Conservation (phyloP, 1,139 yeast genomes). For the Hansenula anomala region DNA sequence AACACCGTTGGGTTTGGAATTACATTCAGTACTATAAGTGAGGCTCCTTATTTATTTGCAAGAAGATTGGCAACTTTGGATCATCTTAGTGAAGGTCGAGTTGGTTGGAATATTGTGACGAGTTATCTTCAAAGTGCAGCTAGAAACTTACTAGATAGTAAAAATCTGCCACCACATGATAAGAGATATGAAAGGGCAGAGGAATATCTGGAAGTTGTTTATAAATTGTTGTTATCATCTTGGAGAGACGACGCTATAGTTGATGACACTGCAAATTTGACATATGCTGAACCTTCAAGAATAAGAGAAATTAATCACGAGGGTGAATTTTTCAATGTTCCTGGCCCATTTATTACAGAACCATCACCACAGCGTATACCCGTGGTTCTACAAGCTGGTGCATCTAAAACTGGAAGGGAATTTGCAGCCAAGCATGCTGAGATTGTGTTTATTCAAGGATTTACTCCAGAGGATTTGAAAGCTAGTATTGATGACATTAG, state of each 20-base stretch:
- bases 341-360: slow-evolving; percentile 33
- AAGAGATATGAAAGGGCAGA: slow-evolving; percentile 34
- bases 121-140: slow-evolving; percentile 32
- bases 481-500: slow-evolving; percentile 1
- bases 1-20: slow-evolving; percentile 33
- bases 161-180: slow-evolving; percentile 32
- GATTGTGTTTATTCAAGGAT: slow-evolving; percentile 29
- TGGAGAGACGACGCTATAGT: slow-evolving; percentile 39
- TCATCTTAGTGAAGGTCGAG: slow-evolving; percentile 35
- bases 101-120: slow-evolving; percentile 41
- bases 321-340: slow-evolving; percentile 34
- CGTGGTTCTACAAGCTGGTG: slow-evolving; percentile 37
- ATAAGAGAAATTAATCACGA: slow-evolving; percentile 31
- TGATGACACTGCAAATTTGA: slow-evolving; percentile 24
- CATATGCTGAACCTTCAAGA: slow-evolving; percentile 29
- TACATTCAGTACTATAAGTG: slow-evolving; percentile 37
- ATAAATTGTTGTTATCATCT: slow-evolving; percentile 31
- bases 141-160: slow-evolving; percentile 29
- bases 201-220: slow-evolving; percentile 33
- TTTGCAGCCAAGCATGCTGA: slow-evolving; percentile 39
- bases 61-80: slow-evolving; percentile 37
- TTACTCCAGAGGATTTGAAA: slow-evolving; percentile 8
- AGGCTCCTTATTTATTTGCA: slow-evolving; percentile 36
- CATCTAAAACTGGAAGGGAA: slow-evolving; percentile 33
- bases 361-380: slow-evolving; percentile 39